These are phyloP conservation scores for Ceratocystiopsis minuta DNA, from an alignment of 2,329 filamentous ascomycete species.

Conservation along the genomic window DNA sequence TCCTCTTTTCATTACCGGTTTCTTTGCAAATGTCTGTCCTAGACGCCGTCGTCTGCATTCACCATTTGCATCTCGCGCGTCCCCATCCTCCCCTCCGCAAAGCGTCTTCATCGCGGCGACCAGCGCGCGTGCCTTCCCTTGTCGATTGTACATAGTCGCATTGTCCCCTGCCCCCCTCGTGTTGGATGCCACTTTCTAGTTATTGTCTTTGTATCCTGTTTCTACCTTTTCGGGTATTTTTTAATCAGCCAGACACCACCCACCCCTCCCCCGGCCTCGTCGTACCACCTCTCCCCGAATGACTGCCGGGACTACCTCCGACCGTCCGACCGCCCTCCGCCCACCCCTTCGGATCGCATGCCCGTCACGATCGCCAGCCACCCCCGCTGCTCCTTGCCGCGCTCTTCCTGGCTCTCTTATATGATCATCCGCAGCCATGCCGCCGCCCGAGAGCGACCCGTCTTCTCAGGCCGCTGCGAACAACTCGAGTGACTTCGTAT, in stretches of 20 bases:
- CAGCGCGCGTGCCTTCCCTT: not conserved
- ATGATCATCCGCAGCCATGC: constrained; percentile 3
- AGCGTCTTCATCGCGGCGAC: too few species aligned
- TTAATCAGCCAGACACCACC: too few species aligned
- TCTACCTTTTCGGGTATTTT: too few species aligned
- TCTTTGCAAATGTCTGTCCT: too few species aligned
- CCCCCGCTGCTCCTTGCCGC: too few species aligned
- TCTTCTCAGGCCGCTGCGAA: constrained; percentile 31
- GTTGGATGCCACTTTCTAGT: not conserved
- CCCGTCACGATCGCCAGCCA: too few species aligned
- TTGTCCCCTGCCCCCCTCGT: not conserved
- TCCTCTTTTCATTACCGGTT: not conserved
- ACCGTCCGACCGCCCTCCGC: constrained; percentile 1
- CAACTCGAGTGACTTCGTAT: constrained; percentile 91
- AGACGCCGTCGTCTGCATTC: not conserved
- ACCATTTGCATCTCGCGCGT: constrained; percentile 1
- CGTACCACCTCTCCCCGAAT: constrained; percentile 6
- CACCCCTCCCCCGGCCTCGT: not conserved
- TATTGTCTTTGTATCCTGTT: not conserved
- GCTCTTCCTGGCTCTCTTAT: not conserved
- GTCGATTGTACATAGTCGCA: not conserved
- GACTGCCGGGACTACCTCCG: too few species aligned
- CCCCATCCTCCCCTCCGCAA: not conserved
- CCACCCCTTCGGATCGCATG: not conserved
- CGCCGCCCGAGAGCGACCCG: constrained; percentile 20